Base-by-base conservation (phyloP, 78 protist species). In the Pelomyxa schiedti region DNA sequence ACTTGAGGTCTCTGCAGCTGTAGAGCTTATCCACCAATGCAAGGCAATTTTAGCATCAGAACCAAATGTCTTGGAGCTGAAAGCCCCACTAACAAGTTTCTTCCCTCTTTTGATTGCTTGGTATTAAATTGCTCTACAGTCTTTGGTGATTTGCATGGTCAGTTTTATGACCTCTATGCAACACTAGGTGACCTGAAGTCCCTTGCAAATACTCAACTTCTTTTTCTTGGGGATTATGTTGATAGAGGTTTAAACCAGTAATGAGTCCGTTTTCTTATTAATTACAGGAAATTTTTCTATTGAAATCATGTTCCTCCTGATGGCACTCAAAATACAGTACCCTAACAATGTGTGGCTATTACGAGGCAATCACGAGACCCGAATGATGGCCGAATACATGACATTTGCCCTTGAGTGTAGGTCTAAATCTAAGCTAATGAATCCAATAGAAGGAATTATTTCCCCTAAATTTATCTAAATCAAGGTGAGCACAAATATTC, bases 281-380 rank as follows among this genome's bases (percentile, higher is more conserved):
- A 47, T 16, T 16, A 16, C 58, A 47, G 58, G 90, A 26, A 74
- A 30, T 40, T 86, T 86, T 30, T 76, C 80, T 7, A 40, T 52
- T n/a, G 88, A 83, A 39, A 78, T 77, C 39, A 3, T 47, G 71
- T 7, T 79, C 77, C 74, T 75, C 76, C 75, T 87, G 70, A 4
- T 79, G 24, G 74, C 90, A 6, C 0, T 80, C 42, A 82, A 84
- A 30, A n/a, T 80, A 28, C 1, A 28, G 42, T 68, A 77, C 78
- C 89, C 89, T 26, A 36, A 73, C 29, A 47, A 47, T n/a, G 71
- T 86, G 28, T 85, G 3, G 24, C 8, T 90, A 87, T 69, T 87
- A 32, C 73, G 94, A 5, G 94, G 94, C 5, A 90, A 90, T 52
- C 94, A 90, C 76, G 94, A 90, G 68, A 76, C 88, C 53, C 28